Evolutionary conservation across 768 basidiomycete genomes (phyloP).

Genomic region (Polyporus arcularius): DNA sequence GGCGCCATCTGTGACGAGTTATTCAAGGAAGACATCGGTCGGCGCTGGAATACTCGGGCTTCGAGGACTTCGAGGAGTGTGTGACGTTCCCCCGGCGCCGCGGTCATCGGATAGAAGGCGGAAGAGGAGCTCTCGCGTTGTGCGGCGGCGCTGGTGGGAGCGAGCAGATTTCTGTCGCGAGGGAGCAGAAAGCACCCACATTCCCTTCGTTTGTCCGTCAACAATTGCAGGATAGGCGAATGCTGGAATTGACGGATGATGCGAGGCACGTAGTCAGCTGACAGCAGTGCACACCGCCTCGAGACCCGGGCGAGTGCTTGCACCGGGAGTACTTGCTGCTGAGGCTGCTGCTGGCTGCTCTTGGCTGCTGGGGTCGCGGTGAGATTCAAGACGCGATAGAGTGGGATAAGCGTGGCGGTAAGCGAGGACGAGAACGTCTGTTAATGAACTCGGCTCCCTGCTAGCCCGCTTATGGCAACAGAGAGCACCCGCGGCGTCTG

Average conservation of each 20-base stretch:
- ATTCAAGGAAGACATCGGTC: too few relatives aligned
- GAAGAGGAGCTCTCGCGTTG: neutral
- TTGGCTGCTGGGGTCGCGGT: neutral
- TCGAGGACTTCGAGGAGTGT: neutral
- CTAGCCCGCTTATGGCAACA: neutral
- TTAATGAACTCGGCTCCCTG: neutral
- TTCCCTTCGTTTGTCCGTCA: neutral
- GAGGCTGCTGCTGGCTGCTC: neutral
- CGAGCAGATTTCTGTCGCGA: neutral
- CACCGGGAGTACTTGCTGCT: neutral
- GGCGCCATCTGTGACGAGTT: too few relatives aligned
- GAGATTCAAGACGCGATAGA: neutral
- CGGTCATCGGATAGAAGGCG: neutral
- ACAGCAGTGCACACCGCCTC: neutral
- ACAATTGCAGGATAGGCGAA: neutral
- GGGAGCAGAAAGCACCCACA: neutral
- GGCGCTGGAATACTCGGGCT: neutral
- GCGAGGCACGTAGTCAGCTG: neutral
- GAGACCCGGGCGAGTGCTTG: neutral
- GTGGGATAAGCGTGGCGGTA: neutral
- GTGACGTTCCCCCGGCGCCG: neutral
- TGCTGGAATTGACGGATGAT: neutral
- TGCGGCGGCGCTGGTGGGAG: neutral
- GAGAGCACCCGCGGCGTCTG: neutral
- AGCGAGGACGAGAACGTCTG: neutral